phyloP scores from a whole-genome alignment of 176 grass and related monocot species.

The Cymbopogon citratus region DNA sequence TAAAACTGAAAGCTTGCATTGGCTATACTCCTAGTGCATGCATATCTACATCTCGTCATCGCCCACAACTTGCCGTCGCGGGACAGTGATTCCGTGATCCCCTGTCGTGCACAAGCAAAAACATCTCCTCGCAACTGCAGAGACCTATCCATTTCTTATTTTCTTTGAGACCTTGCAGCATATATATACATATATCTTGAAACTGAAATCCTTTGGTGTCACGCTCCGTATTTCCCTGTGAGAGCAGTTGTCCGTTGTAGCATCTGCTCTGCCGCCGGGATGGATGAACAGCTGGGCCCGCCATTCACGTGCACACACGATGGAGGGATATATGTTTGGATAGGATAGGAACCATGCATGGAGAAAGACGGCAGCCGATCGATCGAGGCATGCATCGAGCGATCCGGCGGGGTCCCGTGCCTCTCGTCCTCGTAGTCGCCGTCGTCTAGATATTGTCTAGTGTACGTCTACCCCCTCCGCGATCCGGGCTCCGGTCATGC shows the following conservation, averaged over 20 bases:
- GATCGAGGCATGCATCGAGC: too few relatives aligned
- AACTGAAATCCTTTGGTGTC: not conserved
- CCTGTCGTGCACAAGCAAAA: not conserved
- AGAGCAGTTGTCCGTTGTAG: not conserved
- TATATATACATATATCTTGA: too few relatives aligned
- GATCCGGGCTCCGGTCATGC: not conserved
- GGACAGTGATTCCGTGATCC: not conserved
- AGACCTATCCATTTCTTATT: not conserved
- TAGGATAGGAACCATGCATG: not conserved
- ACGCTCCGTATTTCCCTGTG: slow-evolving; percentile 12
- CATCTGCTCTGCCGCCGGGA: too few relatives aligned
- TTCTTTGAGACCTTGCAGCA: too few relatives aligned
- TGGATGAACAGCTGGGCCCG: not conserved
- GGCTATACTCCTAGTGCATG: too few relatives aligned
- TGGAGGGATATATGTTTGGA: not conserved
- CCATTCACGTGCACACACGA: not conserved
- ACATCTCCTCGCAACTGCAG: not conserved
- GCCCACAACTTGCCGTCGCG: not conserved
- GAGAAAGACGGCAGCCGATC: not conserved
- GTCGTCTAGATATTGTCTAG: not conserved
- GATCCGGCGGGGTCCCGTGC: not conserved
- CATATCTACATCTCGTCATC: too few relatives aligned
- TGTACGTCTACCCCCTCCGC: too few relatives aligned
- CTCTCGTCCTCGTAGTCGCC: not conserved
- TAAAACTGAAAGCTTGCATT: not conserved